These are phyloP conservation scores for Cyberlindnera nakhonratchasimensis DNA, from an alignment of 805 yeast species.

Conservation along the genomic window DNA sequence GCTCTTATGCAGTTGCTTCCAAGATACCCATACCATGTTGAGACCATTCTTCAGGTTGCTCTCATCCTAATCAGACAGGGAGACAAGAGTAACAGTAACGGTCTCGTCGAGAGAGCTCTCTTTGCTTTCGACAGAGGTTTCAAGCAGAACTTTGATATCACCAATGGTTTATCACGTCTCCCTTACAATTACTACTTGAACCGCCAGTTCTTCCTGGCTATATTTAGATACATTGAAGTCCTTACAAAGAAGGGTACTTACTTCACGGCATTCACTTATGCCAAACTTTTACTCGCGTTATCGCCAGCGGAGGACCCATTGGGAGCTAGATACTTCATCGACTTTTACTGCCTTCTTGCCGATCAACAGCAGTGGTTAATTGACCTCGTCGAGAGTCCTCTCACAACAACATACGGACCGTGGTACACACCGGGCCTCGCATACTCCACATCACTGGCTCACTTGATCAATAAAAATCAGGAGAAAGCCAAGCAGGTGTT, in stretches of 20 bases:
- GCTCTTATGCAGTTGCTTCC: conserved; percentile 53
- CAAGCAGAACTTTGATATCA: conserved; percentile 54
- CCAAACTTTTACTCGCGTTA: conserved; percentile 65
- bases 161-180: conserved; percentile 53
- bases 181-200: conserved; percentile 76
- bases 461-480: conserved; percentile 39
- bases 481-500: conserved; percentile 48
- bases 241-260: conserved; percentile 76
- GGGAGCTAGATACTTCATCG: conserved; percentile 81
- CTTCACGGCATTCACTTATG: conserved; percentile 71
- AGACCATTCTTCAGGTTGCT: conserved; percentile 76
- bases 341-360: conserved; percentile 66
- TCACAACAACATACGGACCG: conserved; percentile 51
- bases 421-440: conserved; percentile 76
- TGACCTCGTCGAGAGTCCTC: conserved; percentile 52
- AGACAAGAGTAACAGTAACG: conserved; percentile 63
- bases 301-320: conserved; percentile 79
- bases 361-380: conserved; percentile 62
- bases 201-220: conserved; percentile 69
- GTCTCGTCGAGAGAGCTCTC: conserved; percentile 70
- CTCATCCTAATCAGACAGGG: conserved; percentile 74
- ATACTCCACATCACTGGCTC: conserved; percentile 64
- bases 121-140: conserved; percentile 78
- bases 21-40: conserved; percentile 68
- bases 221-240: conserved; percentile 67